These are phyloP conservation scores for Anacardium occidentale DNA, from an alignment of 345 rosid species.

Conservation along the genomic window DNA sequence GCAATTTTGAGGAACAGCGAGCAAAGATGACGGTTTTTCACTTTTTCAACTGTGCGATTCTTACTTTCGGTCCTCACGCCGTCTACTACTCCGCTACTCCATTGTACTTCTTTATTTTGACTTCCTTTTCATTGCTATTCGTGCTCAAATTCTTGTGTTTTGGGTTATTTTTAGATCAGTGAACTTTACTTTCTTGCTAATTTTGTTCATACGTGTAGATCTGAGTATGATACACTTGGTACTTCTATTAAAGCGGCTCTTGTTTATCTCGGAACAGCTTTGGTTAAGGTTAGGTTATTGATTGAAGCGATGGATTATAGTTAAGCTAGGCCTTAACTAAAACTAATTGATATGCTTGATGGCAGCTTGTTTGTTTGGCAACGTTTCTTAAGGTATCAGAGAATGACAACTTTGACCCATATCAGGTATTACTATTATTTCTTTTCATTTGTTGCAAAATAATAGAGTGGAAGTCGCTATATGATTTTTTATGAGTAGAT, in stretches of 20 bases:
- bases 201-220: conserved; percentile 41
- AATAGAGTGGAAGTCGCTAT: background rate
- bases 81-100: conserved; percentile 99
- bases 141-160: conserved; percentile 8
- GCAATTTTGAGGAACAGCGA: background rate
- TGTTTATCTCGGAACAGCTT: conserved; percentile 87
- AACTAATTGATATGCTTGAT: conserved; percentile 14
- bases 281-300: conserved; percentile 66
- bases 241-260: conserved; percentile 85
- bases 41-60: conserved; percentile 98
- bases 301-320: background rate
- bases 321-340: background rate
- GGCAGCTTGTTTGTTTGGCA: conserved; percentile 93
- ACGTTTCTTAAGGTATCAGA: conserved; percentile 92
- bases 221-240: conserved; percentile 96
- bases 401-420: conserved; percentile 81
- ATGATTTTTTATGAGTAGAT: no score
- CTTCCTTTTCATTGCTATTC: background rate
- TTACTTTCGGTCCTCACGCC: conserved; percentile 98
- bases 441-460: conserved; percentile 1
- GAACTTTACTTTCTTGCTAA: background rate
- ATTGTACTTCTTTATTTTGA: conserved; percentile 35
- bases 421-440: conserved; percentile 55
- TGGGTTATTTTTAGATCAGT: background rate
- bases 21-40: conserved; percentile 79